Percentiles rank a stretch among this genome's conserved stretches.
Evolutionary conservation across 768 basidiomycete genomes (phyloP).

Genomic region (Phylloporus arenicola): DNA sequence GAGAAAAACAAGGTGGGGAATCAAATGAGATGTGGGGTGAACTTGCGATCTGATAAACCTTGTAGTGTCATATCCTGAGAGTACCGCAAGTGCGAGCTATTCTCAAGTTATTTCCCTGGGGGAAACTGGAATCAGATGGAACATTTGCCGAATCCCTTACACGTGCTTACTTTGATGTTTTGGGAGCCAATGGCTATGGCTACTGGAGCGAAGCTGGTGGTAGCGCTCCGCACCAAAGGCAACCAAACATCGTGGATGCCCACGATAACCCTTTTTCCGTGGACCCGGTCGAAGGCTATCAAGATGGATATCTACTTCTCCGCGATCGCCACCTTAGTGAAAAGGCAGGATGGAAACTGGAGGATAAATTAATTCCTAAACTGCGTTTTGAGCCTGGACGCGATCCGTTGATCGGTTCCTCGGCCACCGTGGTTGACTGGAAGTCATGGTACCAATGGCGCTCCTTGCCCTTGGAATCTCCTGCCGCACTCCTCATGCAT

Average conservation of each 20-base stretch:
- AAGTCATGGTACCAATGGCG: slow-evolving; percentile 44
- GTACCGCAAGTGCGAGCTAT: slow-evolving; percentile 30
- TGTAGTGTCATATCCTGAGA: slow-evolving; percentile 35
- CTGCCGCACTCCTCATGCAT: slow-evolving; percentile 41
- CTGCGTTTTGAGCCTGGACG: slow-evolving; percentile 25
- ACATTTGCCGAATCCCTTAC: slow-evolving; percentile 32
- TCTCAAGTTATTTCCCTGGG: slow-evolving; percentile 39
- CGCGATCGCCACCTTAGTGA: slow-evolving; percentile 17
- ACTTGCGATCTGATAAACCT: not conserved
- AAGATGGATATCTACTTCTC: slow-evolving; percentile 28
- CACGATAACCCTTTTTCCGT: slow-evolving; percentile 5
- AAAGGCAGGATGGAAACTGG: slow-evolving; percentile 34
- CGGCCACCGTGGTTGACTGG: slow-evolving; percentile 35
- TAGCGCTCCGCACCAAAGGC: slow-evolving; percentile 26
- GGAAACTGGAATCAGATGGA: slow-evolving; percentile 37
- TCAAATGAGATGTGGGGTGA: not conserved
- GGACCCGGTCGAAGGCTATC: slow-evolving; percentile 19
- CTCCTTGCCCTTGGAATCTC: slow-evolving; percentile 37
- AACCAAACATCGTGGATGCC: slow-evolving; percentile 12
- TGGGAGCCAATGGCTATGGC: slow-evolving; percentile 36
- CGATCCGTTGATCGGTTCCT: slow-evolving; percentile 25
- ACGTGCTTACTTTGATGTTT: slow-evolving; percentile 34
- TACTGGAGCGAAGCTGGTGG: slow-evolving; percentile 40
- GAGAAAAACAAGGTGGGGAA: slow-evolving; percentile 30
- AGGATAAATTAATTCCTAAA: slow-evolving; percentile 31